A percentile compares a stretch with the other conserved stretches of the same genome.
Conservation (phyloP, 2,329 filamentous ascomycete genomes). For the Hypoxylon sp. region DNA sequence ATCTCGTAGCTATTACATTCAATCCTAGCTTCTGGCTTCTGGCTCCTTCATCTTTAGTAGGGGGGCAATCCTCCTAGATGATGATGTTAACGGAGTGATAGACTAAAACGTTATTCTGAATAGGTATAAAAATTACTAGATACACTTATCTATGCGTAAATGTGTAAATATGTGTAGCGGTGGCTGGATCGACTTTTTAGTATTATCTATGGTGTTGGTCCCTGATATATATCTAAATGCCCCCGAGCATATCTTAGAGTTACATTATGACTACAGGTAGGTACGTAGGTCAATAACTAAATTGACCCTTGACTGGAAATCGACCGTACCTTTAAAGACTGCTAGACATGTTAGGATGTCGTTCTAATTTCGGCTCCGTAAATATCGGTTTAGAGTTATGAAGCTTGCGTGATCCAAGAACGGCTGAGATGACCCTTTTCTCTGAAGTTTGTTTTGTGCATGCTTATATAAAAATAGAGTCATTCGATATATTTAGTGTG, state of each 20-base stretch:
- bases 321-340: neutral
- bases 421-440: neutral
- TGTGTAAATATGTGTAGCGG: neutral
- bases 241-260: neutral
- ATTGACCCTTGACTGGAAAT: too few species aligned
- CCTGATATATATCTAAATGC: neutral
- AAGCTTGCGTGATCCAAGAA: neutral
- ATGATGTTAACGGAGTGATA: neutral
- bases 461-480: too few species aligned
- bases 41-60: neutral
- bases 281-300: too few species aligned
- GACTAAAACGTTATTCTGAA: too few species aligned
- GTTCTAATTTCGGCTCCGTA: neutral
- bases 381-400: neutral
- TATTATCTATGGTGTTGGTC: too few species aligned
- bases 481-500: too few species aligned
- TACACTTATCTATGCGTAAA: neutral
- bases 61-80: neutral
- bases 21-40: neutral
- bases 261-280: neutral
- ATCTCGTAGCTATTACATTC: neutral
- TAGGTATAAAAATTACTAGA: too few species aligned
- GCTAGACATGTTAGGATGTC: neutral
- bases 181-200: neutral
- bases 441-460: too few species aligned